A percentile compares a stretch with the other conserved stretches of the same genome.
Conservation (phyloP, 129 eudicot species). For the Pseudognaphalium luteoalbum region DNA sequence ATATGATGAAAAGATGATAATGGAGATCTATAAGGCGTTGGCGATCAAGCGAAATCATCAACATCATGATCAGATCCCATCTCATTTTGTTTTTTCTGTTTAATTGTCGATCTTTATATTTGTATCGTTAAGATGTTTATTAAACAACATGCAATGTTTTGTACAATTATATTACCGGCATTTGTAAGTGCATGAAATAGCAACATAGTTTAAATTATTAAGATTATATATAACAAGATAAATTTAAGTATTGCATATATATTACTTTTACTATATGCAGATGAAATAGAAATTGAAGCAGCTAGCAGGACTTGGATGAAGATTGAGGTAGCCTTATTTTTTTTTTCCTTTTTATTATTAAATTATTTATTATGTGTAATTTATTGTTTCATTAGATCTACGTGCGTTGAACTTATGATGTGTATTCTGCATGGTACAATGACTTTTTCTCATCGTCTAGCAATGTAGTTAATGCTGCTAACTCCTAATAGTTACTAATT, state of each 20-base stretch:
- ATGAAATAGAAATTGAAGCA: neutral
- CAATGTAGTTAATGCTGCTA: neutral
- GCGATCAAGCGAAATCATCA: slow-evolving; percentile 38
- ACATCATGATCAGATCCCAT: slow-evolving; percentile 22
- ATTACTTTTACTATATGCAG: neutral
- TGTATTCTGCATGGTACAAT: slow-evolving; percentile 4
- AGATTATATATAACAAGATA: too few species aligned
- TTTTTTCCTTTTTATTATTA: too few species aligned
- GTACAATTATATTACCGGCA: neutral
- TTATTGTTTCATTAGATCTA: neutral
- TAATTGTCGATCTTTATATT: neutral
- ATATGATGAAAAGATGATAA: slow-evolving; percentile 75
- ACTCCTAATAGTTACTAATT: neutral
- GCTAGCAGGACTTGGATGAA: neutral
- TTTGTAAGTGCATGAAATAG: neutral
- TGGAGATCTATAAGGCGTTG: slow-evolving; percentile 71
- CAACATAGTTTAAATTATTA: neutral
- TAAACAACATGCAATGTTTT: neutral
- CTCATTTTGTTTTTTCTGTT: slow-evolving; percentile 22
- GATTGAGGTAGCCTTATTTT: too few species aligned
- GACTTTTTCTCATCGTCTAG: neutral
- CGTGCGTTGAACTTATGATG: neutral
- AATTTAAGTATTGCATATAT: too few species aligned
- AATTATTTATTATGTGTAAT: neutral
- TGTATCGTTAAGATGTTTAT: slow-evolving; percentile 1